phyloP scores from a whole-genome alignment of 2,329 filamentous ascomycete species.

The Fusarium sulawesiense region DNA sequence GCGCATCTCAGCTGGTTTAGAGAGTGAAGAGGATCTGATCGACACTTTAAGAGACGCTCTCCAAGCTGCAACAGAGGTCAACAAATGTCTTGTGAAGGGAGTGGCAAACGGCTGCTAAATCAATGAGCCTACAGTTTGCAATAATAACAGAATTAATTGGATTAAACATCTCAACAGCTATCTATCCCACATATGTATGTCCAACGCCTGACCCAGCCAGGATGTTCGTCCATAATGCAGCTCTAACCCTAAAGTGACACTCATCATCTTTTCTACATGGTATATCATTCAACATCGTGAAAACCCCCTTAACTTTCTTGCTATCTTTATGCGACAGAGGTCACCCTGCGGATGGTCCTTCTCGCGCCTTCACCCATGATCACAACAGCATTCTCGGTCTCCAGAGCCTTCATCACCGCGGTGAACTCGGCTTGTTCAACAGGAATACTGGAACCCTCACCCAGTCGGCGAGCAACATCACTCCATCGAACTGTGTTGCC shows the following conservation, averaged over 20 bases:
- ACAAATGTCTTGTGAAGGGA: background rate
- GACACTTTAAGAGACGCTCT: conserved; percentile 54
- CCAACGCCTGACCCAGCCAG: conserved; percentile 42
- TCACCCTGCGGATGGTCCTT: conserved; percentile 83
- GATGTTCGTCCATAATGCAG: conserved; percentile 25
- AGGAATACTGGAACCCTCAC: conserved; percentile 75
- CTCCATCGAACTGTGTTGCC: conserved; percentile 77
- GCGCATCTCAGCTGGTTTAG: conserved; percentile 61
- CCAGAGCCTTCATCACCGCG: conserved; percentile 81
- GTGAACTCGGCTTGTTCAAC: conserved; percentile 85
- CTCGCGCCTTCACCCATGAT: conserved; percentile 86
- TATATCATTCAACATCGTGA: conserved; percentile 43
- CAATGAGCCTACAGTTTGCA: background rate
- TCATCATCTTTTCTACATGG: conserved; percentile 34
- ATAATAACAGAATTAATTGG: conserved; percentile 22
- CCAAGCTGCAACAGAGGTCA: conserved; percentile 39
- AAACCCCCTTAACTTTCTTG: conserved; percentile 3
- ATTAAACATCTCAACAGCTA: conserved; percentile 22
- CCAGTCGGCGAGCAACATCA: conserved; percentile 80
- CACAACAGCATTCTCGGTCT: conserved; percentile 86
- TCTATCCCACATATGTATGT: conserved; percentile 37
- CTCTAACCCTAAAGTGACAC: conserved; percentile 15
- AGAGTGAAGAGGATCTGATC: conserved; percentile 56
- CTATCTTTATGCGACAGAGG: conserved; percentile 42
- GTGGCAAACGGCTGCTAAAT: background rate